Percentiles rank a stretch among this genome's conserved stretches.
Evolutionary conservation across 176 grass and related monocot genomes (phyloP).

Genomic region (Oryza meyeriana): DNA sequence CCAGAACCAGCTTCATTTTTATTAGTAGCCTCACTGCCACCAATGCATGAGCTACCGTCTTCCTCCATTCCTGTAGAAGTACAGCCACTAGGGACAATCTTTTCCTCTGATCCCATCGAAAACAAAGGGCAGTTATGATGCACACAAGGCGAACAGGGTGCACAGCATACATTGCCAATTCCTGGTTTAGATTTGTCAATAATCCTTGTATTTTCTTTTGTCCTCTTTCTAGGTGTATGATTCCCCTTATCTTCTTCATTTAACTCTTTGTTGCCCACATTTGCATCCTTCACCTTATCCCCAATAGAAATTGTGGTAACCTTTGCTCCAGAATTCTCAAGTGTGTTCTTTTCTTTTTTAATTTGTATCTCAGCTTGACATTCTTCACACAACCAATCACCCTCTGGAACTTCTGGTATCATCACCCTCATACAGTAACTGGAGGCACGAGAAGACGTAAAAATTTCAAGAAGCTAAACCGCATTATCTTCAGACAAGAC

Average conservation of each 20-base stretch:
- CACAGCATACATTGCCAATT: conserved; percentile 42
- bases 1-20: conserved; percentile 20
- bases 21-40: conserved; percentile 3
- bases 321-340: conserved; percentile 19
- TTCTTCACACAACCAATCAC: conserved; percentile 73
- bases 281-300: conserved; percentile 26
- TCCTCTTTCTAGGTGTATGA: conserved; percentile 1
- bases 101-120: conserved; percentile 22
- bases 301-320: not conserved
- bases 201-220: not conserved
- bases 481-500: not conserved
- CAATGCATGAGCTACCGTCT: conserved; percentile 15
- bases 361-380: conserved; percentile 52
- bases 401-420: conserved; percentile 57
- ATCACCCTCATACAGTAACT: conserved; percentile 71
- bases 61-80: conserved; percentile 18
- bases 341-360: conserved; percentile 33
- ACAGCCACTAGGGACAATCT: conserved; percentile 4
- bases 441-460: conserved; percentile 21
- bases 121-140: conserved; percentile 13
- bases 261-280: conserved; percentile 10
- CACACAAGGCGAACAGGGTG: conserved; percentile 42
- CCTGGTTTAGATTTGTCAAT: not conserved
- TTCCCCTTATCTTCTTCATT: not conserved
- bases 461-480: not conserved